A percentile compares a stretch with the other conserved stretches of the same genome.
phyloP scores from a whole-genome alignment of 148 eudicot species.

The Amaranthus cruentus region DNA sequence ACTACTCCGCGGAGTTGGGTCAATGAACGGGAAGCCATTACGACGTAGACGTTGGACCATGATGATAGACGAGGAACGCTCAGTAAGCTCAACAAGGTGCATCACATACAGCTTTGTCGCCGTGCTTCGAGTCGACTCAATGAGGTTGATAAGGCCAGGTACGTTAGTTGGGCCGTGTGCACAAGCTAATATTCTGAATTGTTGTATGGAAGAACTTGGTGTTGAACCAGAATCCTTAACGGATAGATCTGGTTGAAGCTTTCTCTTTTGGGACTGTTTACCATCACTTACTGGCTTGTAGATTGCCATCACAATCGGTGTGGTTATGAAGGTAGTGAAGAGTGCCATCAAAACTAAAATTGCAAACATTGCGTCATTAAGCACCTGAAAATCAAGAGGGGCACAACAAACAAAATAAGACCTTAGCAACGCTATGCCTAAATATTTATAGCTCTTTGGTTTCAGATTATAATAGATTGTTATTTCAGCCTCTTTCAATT shows the following conservation, averaged over 20 bases:
- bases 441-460: no score
- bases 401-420: no score
- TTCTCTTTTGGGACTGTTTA: constrained; percentile 20
- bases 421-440: no score
- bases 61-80: constrained; percentile 47
- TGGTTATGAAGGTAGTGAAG: constrained; percentile 63
- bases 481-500: no score
- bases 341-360: constrained; percentile 66
- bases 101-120: constrained; percentile 34
- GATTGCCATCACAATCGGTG: constrained; percentile 56
- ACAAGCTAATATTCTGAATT: constrained; percentile 41
- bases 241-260: constrained; percentile 27
- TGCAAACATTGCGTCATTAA: constrained; percentile 66
- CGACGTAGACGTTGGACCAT: constrained; percentile 55
- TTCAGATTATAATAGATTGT: no score
- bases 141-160: constrained; percentile 41
- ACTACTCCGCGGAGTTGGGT: constrained; percentile 15
- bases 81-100: constrained; percentile 60
- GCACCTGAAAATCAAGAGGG: constrained; percentile 31
- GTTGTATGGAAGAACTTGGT: background rate
- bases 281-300: constrained; percentile 44
- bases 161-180: constrained; percentile 48
- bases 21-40: constrained; percentile 45
- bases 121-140: constrained; percentile 45
- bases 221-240: background rate